Evolutionary conservation across 75 land plant genomes (phyloP).

Genomic region (Azolla pinnata): DNA sequence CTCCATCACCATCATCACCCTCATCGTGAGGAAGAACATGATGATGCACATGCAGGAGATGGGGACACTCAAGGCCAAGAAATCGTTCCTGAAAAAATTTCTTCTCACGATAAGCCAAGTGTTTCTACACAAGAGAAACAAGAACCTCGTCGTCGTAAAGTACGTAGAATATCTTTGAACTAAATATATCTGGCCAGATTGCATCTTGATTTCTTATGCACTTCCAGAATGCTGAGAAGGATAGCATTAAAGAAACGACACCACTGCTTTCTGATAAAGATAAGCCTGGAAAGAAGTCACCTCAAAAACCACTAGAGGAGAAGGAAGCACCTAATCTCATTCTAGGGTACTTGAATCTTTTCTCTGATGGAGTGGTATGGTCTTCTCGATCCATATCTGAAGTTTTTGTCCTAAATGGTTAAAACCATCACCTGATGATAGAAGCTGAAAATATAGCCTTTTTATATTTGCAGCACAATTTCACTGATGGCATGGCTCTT

Average conservation of each 20-base stretch:
- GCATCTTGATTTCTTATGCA: background rate
- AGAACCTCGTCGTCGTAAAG: background rate
- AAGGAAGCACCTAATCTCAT: constrained; percentile 46
- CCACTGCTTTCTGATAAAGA: background rate
- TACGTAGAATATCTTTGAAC: no score
- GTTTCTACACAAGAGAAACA: background rate
- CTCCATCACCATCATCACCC: constrained; percentile 73
- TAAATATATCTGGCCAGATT: no score
- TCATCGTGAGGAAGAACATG: constrained; percentile 13
- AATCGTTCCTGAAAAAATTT: no score
- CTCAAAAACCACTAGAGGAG: constrained; percentile 6
- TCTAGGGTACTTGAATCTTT: constrained; percentile 90
- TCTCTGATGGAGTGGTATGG: constrained; percentile 97
- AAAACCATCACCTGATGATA: no score
- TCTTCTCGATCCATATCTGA: background rate
- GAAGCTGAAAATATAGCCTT: background rate
- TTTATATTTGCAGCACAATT: constrained; percentile 67
- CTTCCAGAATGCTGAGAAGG: background rate
- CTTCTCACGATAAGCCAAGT: no score
- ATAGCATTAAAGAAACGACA: background rate
- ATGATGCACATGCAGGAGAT: background rate
- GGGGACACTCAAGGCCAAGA: background rate
- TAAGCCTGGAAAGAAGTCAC: background rate
- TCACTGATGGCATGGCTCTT: constrained; percentile 98
- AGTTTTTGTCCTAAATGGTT: background rate